These are phyloP conservation scores for Lentinula boryana DNA, from an alignment of 768 basidiomycete species.

Conservation along the genomic window DNA sequence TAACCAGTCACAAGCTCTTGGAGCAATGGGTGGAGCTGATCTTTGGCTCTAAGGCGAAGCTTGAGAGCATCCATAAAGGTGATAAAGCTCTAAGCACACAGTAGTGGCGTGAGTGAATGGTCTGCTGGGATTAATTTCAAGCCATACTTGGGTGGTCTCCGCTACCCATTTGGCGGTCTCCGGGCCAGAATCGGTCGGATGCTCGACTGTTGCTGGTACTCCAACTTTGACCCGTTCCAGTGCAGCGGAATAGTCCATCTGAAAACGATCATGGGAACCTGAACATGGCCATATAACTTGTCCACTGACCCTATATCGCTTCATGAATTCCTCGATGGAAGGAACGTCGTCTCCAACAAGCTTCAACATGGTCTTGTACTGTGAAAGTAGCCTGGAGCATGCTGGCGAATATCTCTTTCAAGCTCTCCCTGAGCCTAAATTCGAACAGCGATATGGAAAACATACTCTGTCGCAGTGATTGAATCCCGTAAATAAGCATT, in stretches of 20 bases:
- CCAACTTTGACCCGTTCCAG: slow-evolving; percentile 86
- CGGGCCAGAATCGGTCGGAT: slow-evolving; percentile 85
- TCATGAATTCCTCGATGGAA: slow-evolving; percentile 88
- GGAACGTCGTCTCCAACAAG: slow-evolving; percentile 87
- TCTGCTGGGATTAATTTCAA: neutral
- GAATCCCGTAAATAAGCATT: slow-evolving; percentile 93
- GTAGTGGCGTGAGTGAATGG: neutral
- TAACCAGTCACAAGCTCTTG: slow-evolving; percentile 96
- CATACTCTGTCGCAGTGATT: slow-evolving; percentile 86
- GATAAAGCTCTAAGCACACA: slow-evolving; percentile 73
- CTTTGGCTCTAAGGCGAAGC: slow-evolving; percentile 89
- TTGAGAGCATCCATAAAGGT: slow-evolving; percentile 98
- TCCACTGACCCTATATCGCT: slow-evolving; percentile 65
- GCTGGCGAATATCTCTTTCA: slow-evolving; percentile 89
- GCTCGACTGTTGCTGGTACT: slow-evolving; percentile 95
- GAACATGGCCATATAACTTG: neutral
- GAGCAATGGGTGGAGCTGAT: slow-evolving; percentile 90
- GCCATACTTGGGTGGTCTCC: slow-evolving; percentile 87
- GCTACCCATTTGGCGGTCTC: slow-evolving; percentile 98
- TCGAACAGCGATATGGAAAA: neutral
- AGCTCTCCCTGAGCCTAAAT: slow-evolving; percentile 12
- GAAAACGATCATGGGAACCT: neutral
- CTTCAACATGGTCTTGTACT: slow-evolving; percentile 97
- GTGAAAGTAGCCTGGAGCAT: slow-evolving; percentile 88
- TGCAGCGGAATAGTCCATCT: slow-evolving; percentile 95